Percentiles rank a stretch among this genome's conserved stretches.
Conservation (phyloP, 2,329 filamentous ascomycete species). For the Calonectria hongkongensis region DNA sequence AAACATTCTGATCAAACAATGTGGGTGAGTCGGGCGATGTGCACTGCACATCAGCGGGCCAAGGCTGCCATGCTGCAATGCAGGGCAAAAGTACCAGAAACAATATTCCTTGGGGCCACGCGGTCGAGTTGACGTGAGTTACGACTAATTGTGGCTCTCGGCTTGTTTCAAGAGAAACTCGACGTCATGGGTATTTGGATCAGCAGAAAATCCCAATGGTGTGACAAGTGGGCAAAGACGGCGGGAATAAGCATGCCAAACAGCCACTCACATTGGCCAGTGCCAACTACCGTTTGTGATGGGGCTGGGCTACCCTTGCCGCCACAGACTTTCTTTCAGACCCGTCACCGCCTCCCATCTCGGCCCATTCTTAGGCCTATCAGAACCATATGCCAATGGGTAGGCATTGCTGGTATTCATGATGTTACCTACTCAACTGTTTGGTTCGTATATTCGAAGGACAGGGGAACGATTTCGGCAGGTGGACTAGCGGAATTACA, state of each 20-base stretch:
- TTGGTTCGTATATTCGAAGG: not conserved
- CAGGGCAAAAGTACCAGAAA: conserved; percentile 32
- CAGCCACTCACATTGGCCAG: conserved; percentile 45
- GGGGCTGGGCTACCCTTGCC: conserved; percentile 16
- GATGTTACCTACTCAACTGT: not conserved
- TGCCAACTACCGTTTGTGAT: conserved; percentile 31
- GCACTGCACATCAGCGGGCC: conserved; percentile 22
- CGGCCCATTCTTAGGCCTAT: not conserved
- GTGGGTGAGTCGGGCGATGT: conserved; percentile 7
- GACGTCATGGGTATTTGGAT: conserved; percentile 52
- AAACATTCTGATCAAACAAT: conserved; percentile 33
- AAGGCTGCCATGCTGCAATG: conserved; percentile 29
- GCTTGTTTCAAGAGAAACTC: conserved; percentile 48
- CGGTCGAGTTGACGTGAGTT: conserved; percentile 42
- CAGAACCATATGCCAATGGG: conserved; percentile 13
- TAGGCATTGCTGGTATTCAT: conserved; percentile 5
- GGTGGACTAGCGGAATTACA: conserved; percentile 13
- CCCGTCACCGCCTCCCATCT: conserved; percentile 33
- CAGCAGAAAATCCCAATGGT: conserved; percentile 49
- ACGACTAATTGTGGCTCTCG: conserved; percentile 47
- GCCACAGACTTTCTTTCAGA: conserved; percentile 10
- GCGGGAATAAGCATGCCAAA: conserved; percentile 50
- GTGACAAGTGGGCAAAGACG: conserved; percentile 47
- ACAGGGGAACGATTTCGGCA: conserved; percentile 19
- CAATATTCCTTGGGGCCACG: conserved; percentile 34